Percentiles rank a stretch among this genome's conserved stretches.
phyloP scores from a whole-genome alignment of 805 yeast species.

The Ogataea chonburiensis region DNA sequence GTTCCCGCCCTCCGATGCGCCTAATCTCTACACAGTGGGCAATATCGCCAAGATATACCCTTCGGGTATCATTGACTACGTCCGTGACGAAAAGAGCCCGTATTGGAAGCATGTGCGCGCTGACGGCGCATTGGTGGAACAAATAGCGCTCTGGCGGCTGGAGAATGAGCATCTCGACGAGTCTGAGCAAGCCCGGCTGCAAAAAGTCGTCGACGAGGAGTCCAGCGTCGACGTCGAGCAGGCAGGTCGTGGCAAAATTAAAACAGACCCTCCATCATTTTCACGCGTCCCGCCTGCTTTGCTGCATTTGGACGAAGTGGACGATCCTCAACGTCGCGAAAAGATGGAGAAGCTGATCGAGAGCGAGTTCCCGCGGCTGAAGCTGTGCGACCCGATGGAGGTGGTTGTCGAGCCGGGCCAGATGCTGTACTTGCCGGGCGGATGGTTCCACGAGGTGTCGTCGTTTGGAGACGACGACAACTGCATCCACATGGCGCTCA shows the following conservation, averaged over 20 bases:
- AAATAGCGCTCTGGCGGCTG: slow-evolving; percentile 45
- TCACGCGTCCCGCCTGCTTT: slow-evolving; percentile 61
- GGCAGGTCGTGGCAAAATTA: slow-evolving; percentile 18
- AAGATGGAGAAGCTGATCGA: slow-evolving; percentile 38
- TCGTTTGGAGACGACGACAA: slow-evolving; percentile 46
- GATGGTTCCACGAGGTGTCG: slow-evolving; percentile 83
- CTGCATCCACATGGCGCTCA: slow-evolving; percentile 57
- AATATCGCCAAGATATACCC: slow-evolving; percentile 47
- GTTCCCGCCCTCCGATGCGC: slow-evolving; percentile 62
- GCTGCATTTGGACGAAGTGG: slow-evolving; percentile 56
- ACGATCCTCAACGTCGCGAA: slow-evolving; percentile 27
- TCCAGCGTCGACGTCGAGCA: slow-evolving; percentile 19
- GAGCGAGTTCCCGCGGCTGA: slow-evolving; percentile 49
- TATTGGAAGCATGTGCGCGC: slow-evolving; percentile 60
- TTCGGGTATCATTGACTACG: slow-evolving; percentile 70
- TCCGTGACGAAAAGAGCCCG: slow-evolving; percentile 51
- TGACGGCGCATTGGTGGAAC: slow-evolving; percentile 59
- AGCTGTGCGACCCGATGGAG: slow-evolving; percentile 40
- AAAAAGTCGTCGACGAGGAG: slow-evolving; percentile 31
- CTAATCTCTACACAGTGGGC: slow-evolving; percentile 63
- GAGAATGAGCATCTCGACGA: slow-evolving; percentile 24
- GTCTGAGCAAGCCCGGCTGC: slow-evolving; percentile 25
- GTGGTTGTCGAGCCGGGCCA: slow-evolving; percentile 60
- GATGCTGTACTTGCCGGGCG: slow-evolving; percentile 69
- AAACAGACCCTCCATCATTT: slow-evolving; percentile 67